Conservation (phyloP, 2,329 filamentous ascomycete species). For the Periglandula ipomoeae region DNA sequence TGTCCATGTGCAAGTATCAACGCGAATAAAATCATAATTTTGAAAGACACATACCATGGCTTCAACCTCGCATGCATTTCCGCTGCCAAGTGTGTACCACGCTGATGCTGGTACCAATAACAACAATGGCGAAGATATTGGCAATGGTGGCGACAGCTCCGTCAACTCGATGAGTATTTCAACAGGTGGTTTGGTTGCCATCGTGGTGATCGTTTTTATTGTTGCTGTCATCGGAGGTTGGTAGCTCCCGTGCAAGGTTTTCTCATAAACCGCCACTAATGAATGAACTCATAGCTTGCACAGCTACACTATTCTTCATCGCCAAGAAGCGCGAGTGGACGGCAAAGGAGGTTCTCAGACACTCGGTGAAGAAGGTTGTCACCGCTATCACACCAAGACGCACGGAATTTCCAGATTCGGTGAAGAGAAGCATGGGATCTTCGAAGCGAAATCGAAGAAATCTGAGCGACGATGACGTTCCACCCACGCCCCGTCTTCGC, state of each 20-base stretch:
- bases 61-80: slow-evolving; percentile 29
- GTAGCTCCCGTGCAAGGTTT: slow-evolving; percentile 16
- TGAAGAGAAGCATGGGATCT: slow-evolving; percentile 32
- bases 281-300: slow-evolving; percentile 41
- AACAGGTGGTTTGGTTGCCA: slow-evolving; percentile 61
- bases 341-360: slow-evolving; percentile 60
- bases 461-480: slow-evolving; percentile 42
- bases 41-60: slow-evolving; percentile 25
- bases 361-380: slow-evolving; percentile 55
- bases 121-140: slow-evolving; percentile 43
- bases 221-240: slow-evolving; percentile 63
- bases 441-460: slow-evolving; percentile 30
- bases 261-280: not conserved
- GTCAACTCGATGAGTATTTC: slow-evolving; percentile 50
- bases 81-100: slow-evolving; percentile 31
- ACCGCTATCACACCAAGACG: slow-evolving; percentile 54
- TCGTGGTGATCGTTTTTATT: slow-evolving; percentile 60
- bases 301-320: slow-evolving; percentile 62
- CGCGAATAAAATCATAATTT: not conserved
- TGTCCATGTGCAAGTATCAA: slow-evolving; percentile 1
- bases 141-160: slow-evolving; percentile 54
- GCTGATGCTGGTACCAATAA: slow-evolving; percentile 26
- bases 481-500: slow-evolving; percentile 46
- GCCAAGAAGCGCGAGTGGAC: slow-evolving; percentile 84
- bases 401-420: slow-evolving; percentile 49